phyloP scores from a whole-genome alignment of 441 rosid genomes.

The Eugenia klotzschiana region DNA sequence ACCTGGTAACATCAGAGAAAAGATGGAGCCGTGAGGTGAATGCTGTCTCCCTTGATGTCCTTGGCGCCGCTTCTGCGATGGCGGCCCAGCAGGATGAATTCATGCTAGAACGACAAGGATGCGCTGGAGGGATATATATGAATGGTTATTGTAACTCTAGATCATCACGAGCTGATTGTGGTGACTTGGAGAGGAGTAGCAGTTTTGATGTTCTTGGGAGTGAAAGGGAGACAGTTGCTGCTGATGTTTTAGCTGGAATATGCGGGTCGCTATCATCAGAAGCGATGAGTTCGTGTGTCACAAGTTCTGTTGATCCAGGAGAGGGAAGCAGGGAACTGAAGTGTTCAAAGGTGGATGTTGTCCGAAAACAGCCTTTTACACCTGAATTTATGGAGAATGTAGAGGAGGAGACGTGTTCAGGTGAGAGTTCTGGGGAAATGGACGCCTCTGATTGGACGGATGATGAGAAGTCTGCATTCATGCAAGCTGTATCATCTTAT shows the following conservation, averaged over 20 bases:
- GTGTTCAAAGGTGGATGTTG: constrained; percentile 32
- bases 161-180: constrained; percentile 23
- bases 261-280: constrained; percentile 80
- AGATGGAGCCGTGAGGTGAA: constrained; percentile 62
- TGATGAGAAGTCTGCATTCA: constrained; percentile 64
- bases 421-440: constrained; percentile 82
- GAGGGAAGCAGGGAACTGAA: constrained; percentile 38
- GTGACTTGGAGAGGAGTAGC: constrained; percentile 36
- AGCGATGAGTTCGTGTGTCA: constrained; percentile 77
- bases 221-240: constrained; percentile 70
- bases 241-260: constrained; percentile 68
- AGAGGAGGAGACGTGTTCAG: constrained; percentile 84
- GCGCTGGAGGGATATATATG: constrained; percentile 29
- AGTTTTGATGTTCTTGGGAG: constrained; percentile 32
- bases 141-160: constrained; percentile 35
- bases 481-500: constrained; percentile 51
- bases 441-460: constrained; percentile 88
- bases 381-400: constrained; percentile 51
- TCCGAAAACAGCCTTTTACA: constrained; percentile 28
- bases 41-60: constrained; percentile 63
- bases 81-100: constrained; percentile 55
- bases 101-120: constrained; percentile 17
- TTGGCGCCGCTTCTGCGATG: constrained; percentile 67
- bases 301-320: constrained; percentile 48
- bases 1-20: constrained; percentile 55